These are phyloP conservation scores for Solanum aculeatissimum DNA, from an alignment of 305 asterid species.

Conservation along the genomic window DNA sequence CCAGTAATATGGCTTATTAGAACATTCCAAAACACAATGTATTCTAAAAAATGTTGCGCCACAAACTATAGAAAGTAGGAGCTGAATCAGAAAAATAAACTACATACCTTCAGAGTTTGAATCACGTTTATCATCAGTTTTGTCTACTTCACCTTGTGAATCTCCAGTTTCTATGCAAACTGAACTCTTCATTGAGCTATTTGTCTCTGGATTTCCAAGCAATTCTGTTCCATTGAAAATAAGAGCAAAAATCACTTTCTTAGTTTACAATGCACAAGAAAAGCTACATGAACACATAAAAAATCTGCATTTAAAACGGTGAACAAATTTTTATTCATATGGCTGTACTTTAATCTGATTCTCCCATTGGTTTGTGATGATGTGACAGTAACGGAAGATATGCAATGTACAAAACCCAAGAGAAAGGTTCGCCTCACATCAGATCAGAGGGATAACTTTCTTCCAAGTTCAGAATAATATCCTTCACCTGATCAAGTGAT, in stretches of 20 bases:
- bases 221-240: constrained; percentile 19
- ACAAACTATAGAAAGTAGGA: constrained; percentile 1
- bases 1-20: not conserved
- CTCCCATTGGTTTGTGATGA: not conserved
- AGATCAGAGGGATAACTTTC: not conserved
- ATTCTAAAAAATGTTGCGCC: not conserved
- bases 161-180: constrained; percentile 26
- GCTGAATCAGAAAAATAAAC: constrained; percentile 1
- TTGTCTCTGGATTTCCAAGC: constrained; percentile 30
- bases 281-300: not conserved
- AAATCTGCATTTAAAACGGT: not conserved
- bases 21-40: not conserved
- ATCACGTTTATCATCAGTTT: constrained; percentile 14
- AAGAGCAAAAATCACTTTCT: constrained; percentile 2
- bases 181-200: constrained; percentile 20
- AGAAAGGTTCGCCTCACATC: not conserved
- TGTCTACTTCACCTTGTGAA: constrained; percentile 22
- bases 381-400: not conserved
- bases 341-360: not conserved
- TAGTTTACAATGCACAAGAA: not conserved
- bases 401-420: not conserved
- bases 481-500: not conserved
- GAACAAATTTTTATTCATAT: not conserved
- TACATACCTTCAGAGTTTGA: constrained; percentile 14
- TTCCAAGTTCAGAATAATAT: not conserved